Percentiles rank a stretch among this genome's conserved stretches.
Conservation (phyloP, 2,329 filamentous ascomycete species). For the Septoria petroselini region DNA sequence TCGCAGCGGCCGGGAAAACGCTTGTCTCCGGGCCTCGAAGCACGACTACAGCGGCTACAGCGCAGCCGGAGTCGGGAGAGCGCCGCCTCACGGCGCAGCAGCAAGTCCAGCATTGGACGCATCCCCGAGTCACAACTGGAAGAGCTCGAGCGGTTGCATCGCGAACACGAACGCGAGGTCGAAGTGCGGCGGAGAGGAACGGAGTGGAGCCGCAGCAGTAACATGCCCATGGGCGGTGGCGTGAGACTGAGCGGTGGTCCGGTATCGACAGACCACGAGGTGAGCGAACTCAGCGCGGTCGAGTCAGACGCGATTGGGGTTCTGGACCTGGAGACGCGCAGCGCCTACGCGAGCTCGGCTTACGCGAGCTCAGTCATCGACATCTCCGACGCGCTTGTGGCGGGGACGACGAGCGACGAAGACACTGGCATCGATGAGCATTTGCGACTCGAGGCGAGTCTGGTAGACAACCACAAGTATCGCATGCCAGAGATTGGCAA, state of each 20-base stretch:
- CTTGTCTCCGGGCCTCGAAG: slow-evolving; percentile 44
- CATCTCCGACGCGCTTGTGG: slow-evolving; percentile 55
- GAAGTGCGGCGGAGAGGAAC: slow-evolving; percentile 64
- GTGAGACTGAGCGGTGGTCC: slow-evolving; percentile 34
- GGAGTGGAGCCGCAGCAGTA: slow-evolving; percentile 55
- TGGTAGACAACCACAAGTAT: slow-evolving; percentile 70
- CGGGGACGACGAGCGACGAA: slow-evolving; percentile 41
- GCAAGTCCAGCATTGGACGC: slow-evolving; percentile 55
- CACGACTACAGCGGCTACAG: slow-evolving; percentile 45
- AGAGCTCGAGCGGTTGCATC: slow-evolving; percentile 65
- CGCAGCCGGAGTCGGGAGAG: slow-evolving; percentile 38
- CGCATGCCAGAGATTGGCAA: slow-evolving; percentile 68
- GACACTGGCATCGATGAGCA: slow-evolving; percentile 42
- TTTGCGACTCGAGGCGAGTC: slow-evolving; percentile 46
- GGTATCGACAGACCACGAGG: slow-evolving; percentile 40
- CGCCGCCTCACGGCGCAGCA: slow-evolving; percentile 14
- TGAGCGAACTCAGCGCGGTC: slow-evolving; percentile 14
- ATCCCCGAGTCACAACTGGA: slow-evolving; percentile 68
- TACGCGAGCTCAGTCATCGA: slow-evolving; percentile 42
- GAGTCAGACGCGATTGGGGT: slow-evolving; percentile 10
- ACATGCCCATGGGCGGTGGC: slow-evolving; percentile 35
- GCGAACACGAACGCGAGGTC: slow-evolving; percentile 50
- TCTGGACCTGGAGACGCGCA: slow-evolving; percentile 7
- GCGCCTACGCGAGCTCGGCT: slow-evolving; percentile 3
- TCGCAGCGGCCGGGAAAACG: slow-evolving; percentile 33